Evolutionary conservation across 2,329 filamentous ascomycete species (phyloP).

Genomic region (Blumeriella jaapii): DNA sequence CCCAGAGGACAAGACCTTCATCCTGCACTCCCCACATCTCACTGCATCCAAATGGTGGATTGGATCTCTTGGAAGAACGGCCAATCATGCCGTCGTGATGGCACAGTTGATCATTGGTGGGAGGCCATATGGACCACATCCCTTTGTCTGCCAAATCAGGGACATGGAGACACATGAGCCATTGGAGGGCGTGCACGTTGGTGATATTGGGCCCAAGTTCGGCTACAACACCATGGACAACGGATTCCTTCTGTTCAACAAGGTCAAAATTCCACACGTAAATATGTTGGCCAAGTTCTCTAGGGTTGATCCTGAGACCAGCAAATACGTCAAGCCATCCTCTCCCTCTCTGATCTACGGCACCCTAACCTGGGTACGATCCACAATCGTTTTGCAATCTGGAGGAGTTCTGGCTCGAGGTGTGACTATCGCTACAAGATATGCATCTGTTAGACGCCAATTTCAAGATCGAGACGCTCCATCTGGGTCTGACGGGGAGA

Average conservation of each 20-base stretch:
- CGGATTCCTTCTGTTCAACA: conserved; percentile 66
- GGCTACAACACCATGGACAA: conserved; percentile 67
- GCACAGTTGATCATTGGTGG: conserved; percentile 61
- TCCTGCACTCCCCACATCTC: conserved; percentile 59
- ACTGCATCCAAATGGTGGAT: conserved; percentile 82
- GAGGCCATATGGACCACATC: conserved; percentile 61
- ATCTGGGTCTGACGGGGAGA: conserved; percentile 47
- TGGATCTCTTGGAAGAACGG: conserved; percentile 62
- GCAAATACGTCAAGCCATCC: conserved; percentile 55
- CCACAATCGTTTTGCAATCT: conserved; percentile 61
- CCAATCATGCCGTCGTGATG: conserved; percentile 70
- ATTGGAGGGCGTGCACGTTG: conserved; percentile 58
- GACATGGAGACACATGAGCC: conserved; percentile 59
- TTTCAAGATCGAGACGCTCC: conserved; percentile 64
- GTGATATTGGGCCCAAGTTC: conserved; percentile 72
- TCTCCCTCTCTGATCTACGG: conserved; percentile 61
- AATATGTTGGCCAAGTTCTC: conserved; percentile 67
- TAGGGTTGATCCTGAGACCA: conserved; percentile 53
- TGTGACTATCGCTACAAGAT: conserved; percentile 67
- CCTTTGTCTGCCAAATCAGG: conserved; percentile 66
- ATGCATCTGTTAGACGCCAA: conserved; percentile 62
- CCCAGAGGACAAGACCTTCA: conserved; percentile 61
- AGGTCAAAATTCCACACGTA: conserved; percentile 62
- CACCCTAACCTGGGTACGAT: conserved; percentile 65
- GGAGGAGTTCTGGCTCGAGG: conserved; percentile 61